phyloP scores from a whole-genome alignment of 768 basidiomycete species.

The Termitomyces sp. region DNA sequence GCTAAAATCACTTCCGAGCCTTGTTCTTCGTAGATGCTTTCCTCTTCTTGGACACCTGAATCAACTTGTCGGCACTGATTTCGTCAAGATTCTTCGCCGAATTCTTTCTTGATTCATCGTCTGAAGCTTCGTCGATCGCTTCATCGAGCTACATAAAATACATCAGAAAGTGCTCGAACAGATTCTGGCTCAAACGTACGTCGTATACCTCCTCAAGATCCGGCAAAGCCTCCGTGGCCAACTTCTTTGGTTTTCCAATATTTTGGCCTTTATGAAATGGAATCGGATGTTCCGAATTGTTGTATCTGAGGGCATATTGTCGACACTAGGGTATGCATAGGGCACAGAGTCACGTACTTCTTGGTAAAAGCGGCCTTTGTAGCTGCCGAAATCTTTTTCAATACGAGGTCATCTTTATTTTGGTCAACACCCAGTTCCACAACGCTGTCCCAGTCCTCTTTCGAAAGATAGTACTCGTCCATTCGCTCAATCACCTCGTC shows the following conservation, averaged over 20 bases:
- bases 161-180: not conserved
- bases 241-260: conserved; percentile 80
- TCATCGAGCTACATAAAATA: conserved; percentile 34
- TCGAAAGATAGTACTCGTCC: conserved; percentile 91
- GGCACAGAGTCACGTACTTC: conserved; percentile 47
- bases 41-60: conserved; percentile 35
- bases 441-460: conserved; percentile 96
- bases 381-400: conserved; percentile 79
- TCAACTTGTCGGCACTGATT: conserved; percentile 28
- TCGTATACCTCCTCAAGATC: conserved; percentile 93
- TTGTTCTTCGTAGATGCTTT: conserved; percentile 20
- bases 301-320: conserved; percentile 59
- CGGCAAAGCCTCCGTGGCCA: conserved; percentile 68
- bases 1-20: conserved; percentile 6
- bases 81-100: conserved; percentile 20
- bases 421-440: conserved; percentile 89
- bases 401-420: conserved; percentile 62
- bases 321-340: not conserved
- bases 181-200: conserved; percentile 31
- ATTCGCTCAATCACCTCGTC: conserved; percentile 80
- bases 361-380: conserved; percentile 83
- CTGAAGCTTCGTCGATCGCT: conserved; percentile 40
- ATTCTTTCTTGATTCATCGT: conserved; percentile 34
- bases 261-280: conserved; percentile 89
- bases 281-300: conserved; percentile 84